Base-by-base conservation (phyloP, 208 protist species). In the Tetramitus jugosus region DNA sequence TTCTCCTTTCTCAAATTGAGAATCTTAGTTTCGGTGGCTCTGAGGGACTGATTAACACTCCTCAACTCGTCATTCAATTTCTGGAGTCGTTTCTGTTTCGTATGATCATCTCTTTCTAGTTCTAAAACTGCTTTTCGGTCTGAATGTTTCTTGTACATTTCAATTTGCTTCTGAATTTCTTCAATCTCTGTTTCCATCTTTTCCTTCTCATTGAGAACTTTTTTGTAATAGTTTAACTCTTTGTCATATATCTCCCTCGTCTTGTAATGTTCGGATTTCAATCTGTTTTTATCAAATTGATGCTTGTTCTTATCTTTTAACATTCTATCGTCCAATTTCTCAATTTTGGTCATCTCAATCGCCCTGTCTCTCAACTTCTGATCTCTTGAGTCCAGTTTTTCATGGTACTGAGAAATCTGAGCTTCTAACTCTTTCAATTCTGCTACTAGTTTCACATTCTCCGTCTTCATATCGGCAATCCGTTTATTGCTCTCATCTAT, bases 281-380 rank as follows among this genome's bases (percentile, higher is more conserved):
- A 20, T 60, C 61, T 45, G n/a, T 77, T 77, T 1, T 60, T 42
- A 35, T 77, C 72, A n/a, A 77, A 77, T 45, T 77, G 72, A 49
- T 77, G 72, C 31, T 67, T 64, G 3, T 10, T 67, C 26, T 67
- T 46, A 35, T 77, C 42, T 3, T 67, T 64, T 13, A 46, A 31
- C 10, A 77, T 77, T 49, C 60, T 67, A 33, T 39, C 49, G 2
- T 77, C 72, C 31, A 77, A 37, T 46, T 77, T 37, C 35, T 37
- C 60, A 26, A 60, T 77, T 49, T 67, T 60, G 43, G 60, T 77
- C 72, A 77, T 64, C 49, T 77, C 37, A 20, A 77, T 33, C 29
- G 52, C 72, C 49, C 61, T 77, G 17, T 77, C 43, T 14, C 72
- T n/a, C 2, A 77, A 33, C 23, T 60, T 77, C 10, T 17, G 8